A percentile compares a stretch with the other conserved stretches of the same genome.
Conservation (phyloP, 2,329 filamentous ascomycete species). For the Pyrenochaeta sp. region DNA sequence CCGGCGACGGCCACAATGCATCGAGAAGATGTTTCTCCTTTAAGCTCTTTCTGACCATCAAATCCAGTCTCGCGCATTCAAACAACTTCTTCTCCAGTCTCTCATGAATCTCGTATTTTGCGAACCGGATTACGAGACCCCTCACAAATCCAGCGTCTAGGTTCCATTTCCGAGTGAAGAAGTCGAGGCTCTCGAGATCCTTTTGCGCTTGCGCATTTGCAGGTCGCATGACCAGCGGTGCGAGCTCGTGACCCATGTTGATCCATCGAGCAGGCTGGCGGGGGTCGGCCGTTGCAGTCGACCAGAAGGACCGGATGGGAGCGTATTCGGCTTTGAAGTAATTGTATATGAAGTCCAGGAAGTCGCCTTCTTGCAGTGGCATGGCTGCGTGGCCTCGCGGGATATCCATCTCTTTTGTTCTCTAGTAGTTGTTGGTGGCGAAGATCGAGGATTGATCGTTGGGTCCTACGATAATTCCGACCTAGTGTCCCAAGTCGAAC, state of each 20-base stretch:
- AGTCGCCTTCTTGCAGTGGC: constrained; percentile 43
- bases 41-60: constrained; percentile 47
- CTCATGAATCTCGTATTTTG: constrained; percentile 45
- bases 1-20: constrained; percentile 43
- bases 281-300: constrained; percentile 43
- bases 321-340: constrained; percentile 50
- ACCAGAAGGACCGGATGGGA: constrained; percentile 46
- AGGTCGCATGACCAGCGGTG: constrained; percentile 35
- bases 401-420: constrained; percentile 36
- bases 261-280: constrained; percentile 39
- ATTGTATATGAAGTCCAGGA: constrained; percentile 46
- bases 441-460: background rate
- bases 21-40: constrained; percentile 49
- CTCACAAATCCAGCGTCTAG: constrained; percentile 41
- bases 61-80: constrained; percentile 40
- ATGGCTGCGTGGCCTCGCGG: constrained; percentile 37
- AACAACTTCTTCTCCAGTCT: constrained; percentile 47
- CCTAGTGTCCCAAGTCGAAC: background rate
- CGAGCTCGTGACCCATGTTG: constrained; percentile 44
- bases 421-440: constrained; percentile 14
- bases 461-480: constrained; percentile 3
- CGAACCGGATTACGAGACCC: constrained; percentile 42
- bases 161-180: constrained; percentile 39
- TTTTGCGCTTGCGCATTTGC: constrained; percentile 48
- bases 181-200: constrained; percentile 44